Evolutionary conservation across 768 basidiomycete genomes (phyloP), one percentile per base, ranked within the genome.

Genomic region (Kwoniella europaea): DNA sequence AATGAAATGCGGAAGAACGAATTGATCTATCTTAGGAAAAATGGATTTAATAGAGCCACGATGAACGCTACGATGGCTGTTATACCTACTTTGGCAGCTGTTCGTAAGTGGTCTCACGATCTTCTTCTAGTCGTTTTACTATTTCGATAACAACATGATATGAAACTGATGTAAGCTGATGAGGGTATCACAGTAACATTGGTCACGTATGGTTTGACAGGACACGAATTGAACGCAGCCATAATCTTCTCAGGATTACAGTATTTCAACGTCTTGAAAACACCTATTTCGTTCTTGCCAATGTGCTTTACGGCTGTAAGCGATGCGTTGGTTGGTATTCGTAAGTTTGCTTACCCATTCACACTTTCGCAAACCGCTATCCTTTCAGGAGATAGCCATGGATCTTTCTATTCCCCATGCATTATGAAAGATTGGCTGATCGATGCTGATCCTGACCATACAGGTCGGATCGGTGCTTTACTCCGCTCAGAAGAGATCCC

Each of bases 181-280:
- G 53, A 27, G 53, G 27, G 12, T 27, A 29, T 10, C 18, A 10
- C 41, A 78, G 76, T 82, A 55, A 76, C 81, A 1, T 79, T 90
- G 88, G 88, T 91, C 71, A 89, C 89, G 0, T 91, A 91, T 74
- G 85, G 86, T 1, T 79, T 90, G 18, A 87, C 84, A 41, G 88
- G 88, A 10, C 88, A 90, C 68, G 76, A 83, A 7, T 85, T 90
- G 41, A 86, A 87, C 69, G 81, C 88, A 2, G 87, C 89, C 0
- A 83, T 85, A 64, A 87, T 90, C 61, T 90, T 90, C 78, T 84
- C 86, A 4, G 86, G 87, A 6, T 80, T 90, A 22, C 88, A 89
- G 69, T 82, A 88, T 35, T 89, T 90, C 84, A 89, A 89, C 69
- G 74, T 84, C 22, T 74, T 84, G 55, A 72, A 76, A 44, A 71